Evolutionary conservation across 2,329 filamentous ascomycete genomes (phyloP), one percentile per base, ranked within the genome.

Genomic region (Stromatinia cepivora): DNA sequence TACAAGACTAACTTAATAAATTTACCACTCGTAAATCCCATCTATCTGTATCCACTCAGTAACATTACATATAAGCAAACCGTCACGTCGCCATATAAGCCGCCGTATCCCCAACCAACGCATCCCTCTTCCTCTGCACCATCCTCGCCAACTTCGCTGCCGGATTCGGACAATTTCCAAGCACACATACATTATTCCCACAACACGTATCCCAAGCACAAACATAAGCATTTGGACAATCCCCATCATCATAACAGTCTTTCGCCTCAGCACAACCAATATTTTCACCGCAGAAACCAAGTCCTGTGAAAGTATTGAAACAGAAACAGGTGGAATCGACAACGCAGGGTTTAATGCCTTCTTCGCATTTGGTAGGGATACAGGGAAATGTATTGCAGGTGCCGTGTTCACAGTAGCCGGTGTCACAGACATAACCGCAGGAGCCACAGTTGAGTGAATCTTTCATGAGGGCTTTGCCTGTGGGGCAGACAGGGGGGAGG

Each of bases 181-280:
- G 22, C 45, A 69, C 62, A 42, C 67, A 69, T 4, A 69, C 67
- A 42, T 63, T 63, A 20, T 57, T 46, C 4, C 61, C 67, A 52
- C 67, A 69, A 20, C 67, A 69, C 8, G 61, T 69, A 34, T 65
- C 53, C 67, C 61, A 65, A 10, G 62, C 67, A 36, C 67, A 69
- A 8, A 69, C 62, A 54, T 65, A 64, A 9, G 50, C 67, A 28
- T 48, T 25, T 22, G 62, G 50, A 58, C 67, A 69, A 52, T 69
- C 67, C 2, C n/a, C 28, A 57, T 65, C 62, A 53, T 69, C 62
- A 25, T 42, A 48, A 53, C 67, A 69, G n/a, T 31, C 25, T 22
- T 20, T 57, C 3, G 62, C 39, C 9, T 50, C 53, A 28, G 50
- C 34, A 58, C 67, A 69, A 2, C 15, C 53, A 8, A 46, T 11